These are phyloP conservation scores for Sporothrix dimorphospora DNA, from an alignment of 2,329 filamentous ascomycete species.

Conservation along the genomic window DNA sequence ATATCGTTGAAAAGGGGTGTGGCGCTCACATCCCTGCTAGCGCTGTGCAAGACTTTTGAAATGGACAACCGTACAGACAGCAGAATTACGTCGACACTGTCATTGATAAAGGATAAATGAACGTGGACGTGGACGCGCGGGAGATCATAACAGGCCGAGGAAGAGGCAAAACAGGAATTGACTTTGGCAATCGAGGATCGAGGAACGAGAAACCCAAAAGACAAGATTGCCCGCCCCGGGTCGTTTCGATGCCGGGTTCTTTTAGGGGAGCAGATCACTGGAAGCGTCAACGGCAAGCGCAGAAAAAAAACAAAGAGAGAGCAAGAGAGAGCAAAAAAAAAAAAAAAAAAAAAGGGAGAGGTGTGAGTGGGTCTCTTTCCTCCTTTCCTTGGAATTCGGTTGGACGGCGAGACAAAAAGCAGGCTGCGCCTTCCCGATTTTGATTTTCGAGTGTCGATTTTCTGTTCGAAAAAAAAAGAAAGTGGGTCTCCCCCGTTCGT, in stretches of 20 bases:
- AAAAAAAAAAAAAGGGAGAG: not conserved
- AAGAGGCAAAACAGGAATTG: not conserved
- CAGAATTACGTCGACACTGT: not conserved
- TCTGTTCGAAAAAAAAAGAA: not conserved
- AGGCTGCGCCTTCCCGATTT: slow-evolving; percentile 16
- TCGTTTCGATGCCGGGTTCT: not conserved
- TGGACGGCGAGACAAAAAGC: slow-evolving; percentile 17
- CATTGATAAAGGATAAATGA: not conserved
- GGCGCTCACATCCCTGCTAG: too few relatives aligned
- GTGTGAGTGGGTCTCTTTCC: not conserved
- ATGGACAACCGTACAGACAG: too few relatives aligned
- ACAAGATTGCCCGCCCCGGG: slow-evolving; percentile 5
- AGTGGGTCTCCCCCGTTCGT: not conserved
- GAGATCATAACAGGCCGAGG: not conserved
- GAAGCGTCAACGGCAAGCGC: not conserved
- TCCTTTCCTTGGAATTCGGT: too few relatives aligned
- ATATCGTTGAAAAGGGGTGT: too few relatives aligned
- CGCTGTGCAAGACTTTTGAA: too few relatives aligned
- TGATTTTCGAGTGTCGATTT: not conserved
- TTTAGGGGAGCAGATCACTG: not conserved
- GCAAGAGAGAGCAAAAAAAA: not conserved
- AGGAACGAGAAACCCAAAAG: not conserved
- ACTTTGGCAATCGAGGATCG: not conserved
- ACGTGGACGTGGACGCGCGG: not conserved
- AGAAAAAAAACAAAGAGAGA: not conserved